Percentiles rank a stretch among this genome's conserved stretches.
These are phyloP conservation scores for Apium graveolens DNA, from an alignment of 129 eudicot species.

Conservation along the genomic window DNA sequence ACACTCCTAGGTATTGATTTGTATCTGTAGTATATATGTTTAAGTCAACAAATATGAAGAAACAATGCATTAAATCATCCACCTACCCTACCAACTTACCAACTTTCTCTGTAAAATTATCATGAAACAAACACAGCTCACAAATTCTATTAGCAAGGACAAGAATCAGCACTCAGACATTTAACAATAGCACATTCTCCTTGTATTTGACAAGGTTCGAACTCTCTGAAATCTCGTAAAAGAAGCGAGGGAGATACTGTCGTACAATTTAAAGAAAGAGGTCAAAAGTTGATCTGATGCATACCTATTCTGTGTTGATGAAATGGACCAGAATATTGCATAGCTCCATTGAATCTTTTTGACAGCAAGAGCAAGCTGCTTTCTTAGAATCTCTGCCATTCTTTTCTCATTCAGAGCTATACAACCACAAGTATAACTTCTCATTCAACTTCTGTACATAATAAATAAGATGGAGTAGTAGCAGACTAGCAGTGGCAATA, in stretches of 20 bases:
- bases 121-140: neutral
- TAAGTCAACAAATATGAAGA: neutral
- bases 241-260: too few relatives aligned
- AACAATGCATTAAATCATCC: neutral
- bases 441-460: neutral
- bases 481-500: neutral
- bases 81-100: neutral
- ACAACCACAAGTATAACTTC: neutral
- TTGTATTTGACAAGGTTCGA: too few relatives aligned
- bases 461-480: neutral
- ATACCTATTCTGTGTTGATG: conserved; percentile 49
- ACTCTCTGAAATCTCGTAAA: too few relatives aligned
- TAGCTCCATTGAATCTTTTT: conserved; percentile 84
- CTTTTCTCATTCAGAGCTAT: neutral
- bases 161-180: too few relatives aligned
- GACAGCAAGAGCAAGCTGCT: conserved; percentile 61
- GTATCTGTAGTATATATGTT: neutral
- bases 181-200: too few relatives aligned
- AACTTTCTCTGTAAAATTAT: neutral
- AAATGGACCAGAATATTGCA: conserved; percentile 84
- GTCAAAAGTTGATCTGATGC: neutral
- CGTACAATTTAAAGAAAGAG: neutral
- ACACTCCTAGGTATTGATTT: neutral
- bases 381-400: conserved; percentile 39
- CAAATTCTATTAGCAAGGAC: neutral